Evolutionary conservation across 2,329 filamentous ascomycete species (phyloP), one percentile per base, ranked within the genome.

Genomic region (Colletotrichum orchidophilum): DNA sequence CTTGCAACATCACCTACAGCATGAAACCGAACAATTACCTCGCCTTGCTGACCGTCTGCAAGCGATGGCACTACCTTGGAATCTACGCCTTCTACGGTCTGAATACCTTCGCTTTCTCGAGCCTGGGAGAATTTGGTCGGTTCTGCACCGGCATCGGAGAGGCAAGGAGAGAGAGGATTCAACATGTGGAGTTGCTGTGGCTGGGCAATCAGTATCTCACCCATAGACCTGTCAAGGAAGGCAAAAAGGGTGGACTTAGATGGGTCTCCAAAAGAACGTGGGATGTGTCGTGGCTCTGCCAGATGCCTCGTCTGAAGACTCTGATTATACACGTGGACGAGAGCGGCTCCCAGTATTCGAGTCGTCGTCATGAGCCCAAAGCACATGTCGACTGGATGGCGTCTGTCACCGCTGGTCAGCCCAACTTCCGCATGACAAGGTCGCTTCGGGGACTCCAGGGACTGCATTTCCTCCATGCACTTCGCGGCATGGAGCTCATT

Each of bases 81-180:
- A 74, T 77, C 2, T 82, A 84, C 68, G 72, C 83, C 2, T 88
- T 88, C 71, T 87, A 87, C 65, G 84, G 85, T 8, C 70, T 77
- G 1, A 88, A 88, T 73, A 84, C 78, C 0, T 87, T 88, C 70
- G 83, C 82, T 0, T 88, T 88, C 74, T 86, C 84, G n/a, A 86
- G 83, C n/a, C 76, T 88, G 0, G 86, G 86, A 55, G 86, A 88
- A 75, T 83, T 85, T 75, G 82, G 82, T 63, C 81, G 84, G 53
- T 88, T 88, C 73, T 81, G 80, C 63, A 74, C 73, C 1, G 82
- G 84, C 0, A 87, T 87, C 26, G 79, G 81, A 1, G 46, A 33
- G 1, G 74, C 78, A 3, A 80, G 83, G 0, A 69, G 83, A 1
- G 80, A 84, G n/a, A 78, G 85, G 0, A 52, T 88, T 0, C 84